A percentile compares a stretch with the other conserved stretches of the same genome.
phyloP scores from a whole-genome alignment of 2,329 filamentous ascomycete species.

The Plectosphaerella plurivora region DNA sequence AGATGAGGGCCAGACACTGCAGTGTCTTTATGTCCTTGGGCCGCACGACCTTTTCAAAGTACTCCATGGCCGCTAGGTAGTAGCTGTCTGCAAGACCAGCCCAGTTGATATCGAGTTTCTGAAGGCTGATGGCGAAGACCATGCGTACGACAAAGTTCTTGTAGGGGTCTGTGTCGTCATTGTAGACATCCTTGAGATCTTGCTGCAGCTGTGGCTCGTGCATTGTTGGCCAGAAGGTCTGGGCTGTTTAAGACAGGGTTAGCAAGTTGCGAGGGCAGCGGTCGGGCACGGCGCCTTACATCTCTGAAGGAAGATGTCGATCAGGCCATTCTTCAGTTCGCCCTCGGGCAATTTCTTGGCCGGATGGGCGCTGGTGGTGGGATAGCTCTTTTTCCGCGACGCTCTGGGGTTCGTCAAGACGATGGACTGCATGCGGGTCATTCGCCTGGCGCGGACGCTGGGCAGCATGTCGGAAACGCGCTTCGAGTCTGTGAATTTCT shows the following conservation, averaged over 20 bases:
- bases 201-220: conserved; percentile 76
- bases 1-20: conserved; percentile 83
- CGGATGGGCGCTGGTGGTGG: conserved; percentile 80
- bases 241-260: conserved; percentile 49
- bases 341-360: conserved; percentile 71
- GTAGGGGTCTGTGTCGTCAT: conserved; percentile 70
- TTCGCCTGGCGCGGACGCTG: conserved; percentile 57
- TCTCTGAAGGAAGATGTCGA: conserved; percentile 83
- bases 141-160: conserved; percentile 86
- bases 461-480: conserved; percentile 91
- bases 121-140: conserved; percentile 90
- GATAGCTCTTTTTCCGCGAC: conserved; percentile 80
- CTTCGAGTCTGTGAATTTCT: conserved; percentile 85
- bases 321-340: conserved; percentile 69
- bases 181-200: conserved; percentile 78
- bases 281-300: conserved; percentile 42
- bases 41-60: conserved; percentile 76
- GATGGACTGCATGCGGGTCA: conserved; percentile 54
- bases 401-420: conserved; percentile 38
- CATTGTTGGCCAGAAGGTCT: conserved; percentile 81
- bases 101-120: conserved; percentile 84
- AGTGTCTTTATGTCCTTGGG: conserved; percentile 88
- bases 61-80: conserved; percentile 83
- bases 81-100: conserved; percentile 94
- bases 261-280: conserved; percentile 6